A percentile compares a stretch with the other conserved stretches of the same genome.
These are phyloP conservation scores for Sparassis latifolia DNA, from an alignment of 1,284 basidiomycete species.

Conservation along the genomic window DNA sequence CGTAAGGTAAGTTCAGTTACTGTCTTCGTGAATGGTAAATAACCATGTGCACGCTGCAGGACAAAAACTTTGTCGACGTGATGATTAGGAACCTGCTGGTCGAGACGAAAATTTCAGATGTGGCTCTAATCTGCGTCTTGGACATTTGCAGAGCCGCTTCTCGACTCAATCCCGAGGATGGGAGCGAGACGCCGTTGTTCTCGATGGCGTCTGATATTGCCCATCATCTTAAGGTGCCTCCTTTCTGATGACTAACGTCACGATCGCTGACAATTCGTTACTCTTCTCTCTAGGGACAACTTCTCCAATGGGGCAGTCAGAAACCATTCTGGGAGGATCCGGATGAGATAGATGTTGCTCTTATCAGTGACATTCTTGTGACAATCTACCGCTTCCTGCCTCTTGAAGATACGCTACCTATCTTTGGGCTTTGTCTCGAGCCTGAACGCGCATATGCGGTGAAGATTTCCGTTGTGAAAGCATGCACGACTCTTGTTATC, in stretches of 20 bases:
- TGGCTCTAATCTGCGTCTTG: slow-evolving; percentile 69
- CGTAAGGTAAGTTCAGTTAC: background rate
- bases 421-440: slow-evolving; percentile 63
- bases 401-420: slow-evolving; percentile 47
- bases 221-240: slow-evolving; percentile 67
- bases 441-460: slow-evolving; percentile 74
- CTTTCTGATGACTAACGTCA: background rate
- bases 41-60: slow-evolving; percentile 3
- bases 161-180: slow-evolving; percentile 51
- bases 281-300: slow-evolving; percentile 29
- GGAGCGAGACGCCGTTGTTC: slow-evolving; percentile 61
- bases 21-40: no score
- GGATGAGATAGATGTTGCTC: slow-evolving; percentile 74
- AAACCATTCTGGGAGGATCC: slow-evolving; percentile 65
- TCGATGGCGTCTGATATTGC: slow-evolving; percentile 68
- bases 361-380: slow-evolving; percentile 72
- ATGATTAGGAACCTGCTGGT: slow-evolving; percentile 45
- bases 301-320: slow-evolving; percentile 42
- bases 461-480: slow-evolving; percentile 73
- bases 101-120: slow-evolving; percentile 51
- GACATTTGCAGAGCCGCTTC: slow-evolving; percentile 82
- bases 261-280: background rate
- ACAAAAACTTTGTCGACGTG: slow-evolving; percentile 48
- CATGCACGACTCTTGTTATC: slow-evolving; percentile 45
- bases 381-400: slow-evolving; percentile 67